Evolutionary conservation across 1,284 basidiomycete species (phyloP).

Genomic region (Heterobasidion parviporum): DNA sequence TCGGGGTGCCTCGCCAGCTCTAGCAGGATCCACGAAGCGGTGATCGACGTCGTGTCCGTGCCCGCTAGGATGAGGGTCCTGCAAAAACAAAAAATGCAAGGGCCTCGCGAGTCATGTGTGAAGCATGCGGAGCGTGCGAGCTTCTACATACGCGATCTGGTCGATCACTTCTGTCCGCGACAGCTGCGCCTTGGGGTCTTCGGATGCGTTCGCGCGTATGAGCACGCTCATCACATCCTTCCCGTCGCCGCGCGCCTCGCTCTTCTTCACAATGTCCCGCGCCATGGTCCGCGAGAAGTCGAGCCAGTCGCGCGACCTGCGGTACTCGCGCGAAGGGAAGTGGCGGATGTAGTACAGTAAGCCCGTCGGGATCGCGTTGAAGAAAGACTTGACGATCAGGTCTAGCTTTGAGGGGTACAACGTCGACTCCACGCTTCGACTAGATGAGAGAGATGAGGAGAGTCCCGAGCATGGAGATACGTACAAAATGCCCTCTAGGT

Average conservation of each 20-base stretch:
- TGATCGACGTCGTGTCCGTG: slow-evolving; percentile 44
- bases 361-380: slow-evolving; percentile 16
- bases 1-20: slow-evolving; percentile 31
- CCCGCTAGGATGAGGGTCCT: slow-evolving; percentile 37
- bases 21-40: slow-evolving; percentile 31
- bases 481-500: slow-evolving; percentile 24
- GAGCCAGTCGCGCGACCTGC: slow-evolving; percentile 14
- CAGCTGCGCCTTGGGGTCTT: slow-evolving; percentile 13
- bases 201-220: slow-evolving; percentile 14
- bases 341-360: slow-evolving; percentile 14
- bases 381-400: slow-evolving; percentile 14
- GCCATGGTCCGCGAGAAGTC: slow-evolving; percentile 18
- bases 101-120: not conserved
- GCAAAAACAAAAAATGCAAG: not conserved
- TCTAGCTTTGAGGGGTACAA: slow-evolving; percentile 10
- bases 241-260: slow-evolving; percentile 3
- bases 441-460: not conserved
- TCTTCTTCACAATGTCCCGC: slow-evolving; percentile 13
- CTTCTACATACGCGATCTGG: slow-evolving; percentile 13
- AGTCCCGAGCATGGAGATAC: slow-evolving; percentile 3
- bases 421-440: slow-evolving; percentile 9
- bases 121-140: not conserved
- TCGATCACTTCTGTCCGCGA: slow-evolving; percentile 19
- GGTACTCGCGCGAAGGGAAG: slow-evolving; percentile 16
- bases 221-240: slow-evolving; percentile 23